These are phyloP conservation scores for Cladophialophora psammophila DNA, from an alignment of 2,329 filamentous ascomycete species.

Conservation along the genomic window DNA sequence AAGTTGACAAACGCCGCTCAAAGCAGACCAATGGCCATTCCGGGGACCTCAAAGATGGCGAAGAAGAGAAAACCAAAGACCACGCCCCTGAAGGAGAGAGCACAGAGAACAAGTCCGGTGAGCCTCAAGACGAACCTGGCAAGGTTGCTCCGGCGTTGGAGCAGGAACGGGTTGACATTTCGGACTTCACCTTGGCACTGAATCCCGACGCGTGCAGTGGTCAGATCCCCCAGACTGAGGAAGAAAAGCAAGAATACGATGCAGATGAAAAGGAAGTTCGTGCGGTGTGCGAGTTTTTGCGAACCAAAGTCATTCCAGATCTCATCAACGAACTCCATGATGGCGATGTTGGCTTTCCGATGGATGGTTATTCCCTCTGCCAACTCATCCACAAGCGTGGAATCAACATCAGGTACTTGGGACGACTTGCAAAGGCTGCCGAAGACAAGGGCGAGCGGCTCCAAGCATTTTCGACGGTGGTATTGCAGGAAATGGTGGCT, in stretches of 20 bases:
- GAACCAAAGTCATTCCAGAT: constrained; percentile 79
- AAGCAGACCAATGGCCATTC: constrained; percentile 50
- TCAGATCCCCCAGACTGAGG: constrained; percentile 85
- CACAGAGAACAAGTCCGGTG: constrained; percentile 51
- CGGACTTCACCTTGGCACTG: constrained; percentile 83
- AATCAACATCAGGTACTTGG: constrained; percentile 96
- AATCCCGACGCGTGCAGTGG: constrained; percentile 97
- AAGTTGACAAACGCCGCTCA: constrained; percentile 70
- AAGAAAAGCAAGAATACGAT: constrained; percentile 82
- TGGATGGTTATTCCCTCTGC: constrained; percentile 94
- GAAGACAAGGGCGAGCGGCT: constrained; percentile 73
- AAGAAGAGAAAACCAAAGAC: constrained; percentile 41
- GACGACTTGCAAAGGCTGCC: constrained; percentile 76
- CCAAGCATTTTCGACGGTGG: constrained; percentile 76
- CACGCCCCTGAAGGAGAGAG: constrained; percentile 45
- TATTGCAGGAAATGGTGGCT: constrained; percentile 91
- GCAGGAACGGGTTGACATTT: constrained; percentile 80
- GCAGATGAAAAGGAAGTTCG: constrained; percentile 89
- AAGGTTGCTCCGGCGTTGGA: constrained; percentile 45
- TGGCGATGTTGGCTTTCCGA: constrained; percentile 94
- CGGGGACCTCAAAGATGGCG: constrained; percentile 45
- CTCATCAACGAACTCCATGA: constrained; percentile 86
- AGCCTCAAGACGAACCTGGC: constrained; percentile 47
- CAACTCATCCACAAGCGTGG: constrained; percentile 92
- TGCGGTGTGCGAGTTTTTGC: constrained; percentile 79